Evolutionary conservation across 768 basidiomycete species (phyloP).

Genomic region (Boletus rufocinnamomeus): DNA sequence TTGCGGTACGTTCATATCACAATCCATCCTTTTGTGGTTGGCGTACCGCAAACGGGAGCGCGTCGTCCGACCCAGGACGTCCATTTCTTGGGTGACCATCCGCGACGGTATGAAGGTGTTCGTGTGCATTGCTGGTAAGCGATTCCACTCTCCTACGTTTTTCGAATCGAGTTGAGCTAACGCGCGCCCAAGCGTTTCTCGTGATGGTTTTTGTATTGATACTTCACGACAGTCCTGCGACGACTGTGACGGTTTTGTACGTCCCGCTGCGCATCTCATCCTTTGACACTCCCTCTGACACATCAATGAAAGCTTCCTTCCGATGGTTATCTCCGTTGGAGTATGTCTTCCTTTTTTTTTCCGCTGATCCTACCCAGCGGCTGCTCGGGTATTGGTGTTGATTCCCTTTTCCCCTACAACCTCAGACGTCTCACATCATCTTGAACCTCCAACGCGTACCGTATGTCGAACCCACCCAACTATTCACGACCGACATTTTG

Average conservation of each 20-base stretch:
- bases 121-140: conserved; percentile 18
- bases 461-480: rapidly evolving
- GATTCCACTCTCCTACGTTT: neutral
- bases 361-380: too few relatives aligned
- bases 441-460: conserved; percentile 19
- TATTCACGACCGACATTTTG: conserved; percentile 22
- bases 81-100: conserved; percentile 24
- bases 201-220: neutral
- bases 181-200: conserved; percentile 15
- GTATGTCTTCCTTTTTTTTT: conserved; percentile 12
- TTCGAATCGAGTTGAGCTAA: neutral
- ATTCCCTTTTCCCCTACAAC: neutral
- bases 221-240: conserved; percentile 3
- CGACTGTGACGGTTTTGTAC: conserved; percentile 18
- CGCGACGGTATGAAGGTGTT: conserved; percentile 26
- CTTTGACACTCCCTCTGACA: neutral
- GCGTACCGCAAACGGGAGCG: conserved; percentile 16
- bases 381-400: neutral
- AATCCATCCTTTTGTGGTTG: conserved; percentile 22
- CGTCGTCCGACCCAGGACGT: neutral
- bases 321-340: conserved; percentile 17
- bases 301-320: conserved; percentile 20
- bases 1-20: conserved; percentile 12
- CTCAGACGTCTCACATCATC: conserved; percentile 20
- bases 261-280: neutral